Base-by-base conservation (phyloP, 139 green algal genomes). In the Volvox africanus region DNA sequence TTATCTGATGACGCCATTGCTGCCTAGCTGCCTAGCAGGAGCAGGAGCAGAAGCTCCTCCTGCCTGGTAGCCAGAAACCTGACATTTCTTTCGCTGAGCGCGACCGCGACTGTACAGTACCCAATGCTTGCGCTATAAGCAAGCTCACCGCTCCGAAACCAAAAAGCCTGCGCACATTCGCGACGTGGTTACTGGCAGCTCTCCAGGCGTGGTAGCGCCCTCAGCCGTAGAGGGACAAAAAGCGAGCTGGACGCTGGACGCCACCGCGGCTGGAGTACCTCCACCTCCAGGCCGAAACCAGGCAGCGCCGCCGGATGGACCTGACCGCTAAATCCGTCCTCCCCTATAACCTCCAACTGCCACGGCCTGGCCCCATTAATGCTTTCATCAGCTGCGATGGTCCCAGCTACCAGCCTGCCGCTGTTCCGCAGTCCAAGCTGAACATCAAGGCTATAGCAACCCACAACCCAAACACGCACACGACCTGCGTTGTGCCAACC, bases 221-320 rank as follows among this genome's bases (percentile, higher is more conserved):
- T 44, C 81, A 87, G 61, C 81, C 30, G 81, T 32, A 87, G 61
- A 30, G 81, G 81, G n/a, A 87, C 61, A 26, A 16, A 32, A 55
- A 87, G 81, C 6, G 32, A 61, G 61, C n/a, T 33, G 35, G 61
- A 77, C n/a, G 30, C n/a, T 11, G 81, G 61, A 13, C 61, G 13
- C 81, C 81, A 87, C 14, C 81, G 61, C 61, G 81, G 81, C 61
- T 33, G 36, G 61, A 87, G 81, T 61, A 87, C 81, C 81, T 77
- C 61, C 81, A 77, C 11, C 80, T 44, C 50, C 80, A 86, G 26
- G 11, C 17, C 78, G 20, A 37, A 9, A 68, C 11, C 79, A 35
- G 21, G 65, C 65, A 73, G 65, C 44, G 50, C 44, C 6, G 50
- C 22, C 50, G 50, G 1, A 11, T 26, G 36, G 24, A 2, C 50